phyloP scores from a whole-genome alignment of 2,329 filamentous ascomycete genomes.

The Periglandula ipomoeae region DNA sequence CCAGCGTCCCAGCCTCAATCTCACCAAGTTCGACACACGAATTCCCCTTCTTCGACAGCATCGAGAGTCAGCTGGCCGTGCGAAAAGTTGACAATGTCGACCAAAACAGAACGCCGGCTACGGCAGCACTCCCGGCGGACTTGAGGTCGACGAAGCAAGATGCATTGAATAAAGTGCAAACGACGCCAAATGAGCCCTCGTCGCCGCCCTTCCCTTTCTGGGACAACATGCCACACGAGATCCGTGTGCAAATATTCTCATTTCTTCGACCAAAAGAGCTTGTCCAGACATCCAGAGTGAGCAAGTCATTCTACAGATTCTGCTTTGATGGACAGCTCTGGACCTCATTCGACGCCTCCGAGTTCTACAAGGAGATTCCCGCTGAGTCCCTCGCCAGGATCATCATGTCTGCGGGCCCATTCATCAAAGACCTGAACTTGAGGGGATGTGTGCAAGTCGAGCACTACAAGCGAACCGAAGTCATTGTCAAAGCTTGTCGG shows the following conservation, averaged over 20 bases:
- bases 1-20: conserved; percentile 27
- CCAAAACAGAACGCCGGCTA: conserved; percentile 30
- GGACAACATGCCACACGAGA: conserved; percentile 71
- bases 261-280: conserved; percentile 74
- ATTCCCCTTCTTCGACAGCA: conserved; percentile 28
- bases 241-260: conserved; percentile 68
- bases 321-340: conserved; percentile 96
- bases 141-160: conserved; percentile 36
- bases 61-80: conserved; percentile 40
- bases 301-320: conserved; percentile 66
- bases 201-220: conserved; percentile 57
- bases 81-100: conserved; percentile 46
- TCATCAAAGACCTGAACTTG: conserved; percentile 83
- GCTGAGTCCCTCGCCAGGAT: conserved; percentile 77
- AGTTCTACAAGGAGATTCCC: conserved; percentile 82
- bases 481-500: conserved; percentile 72
- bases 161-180: conserved; percentile 12
- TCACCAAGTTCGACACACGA: conserved; percentile 32
- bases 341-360: conserved; percentile 73
- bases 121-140: conserved; percentile 55
- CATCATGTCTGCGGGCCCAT: conserved; percentile 76
- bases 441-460: conserved; percentile 84
- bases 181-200: conserved; percentile 11
- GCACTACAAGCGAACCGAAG: conserved; percentile 67
- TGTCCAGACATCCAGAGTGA: conserved; percentile 67